Percentiles rank a stretch among this genome's conserved stretches.
phyloP scores from a whole-genome alignment of 768 basidiomycete genomes.

The Podaxis rugospora region DNA sequence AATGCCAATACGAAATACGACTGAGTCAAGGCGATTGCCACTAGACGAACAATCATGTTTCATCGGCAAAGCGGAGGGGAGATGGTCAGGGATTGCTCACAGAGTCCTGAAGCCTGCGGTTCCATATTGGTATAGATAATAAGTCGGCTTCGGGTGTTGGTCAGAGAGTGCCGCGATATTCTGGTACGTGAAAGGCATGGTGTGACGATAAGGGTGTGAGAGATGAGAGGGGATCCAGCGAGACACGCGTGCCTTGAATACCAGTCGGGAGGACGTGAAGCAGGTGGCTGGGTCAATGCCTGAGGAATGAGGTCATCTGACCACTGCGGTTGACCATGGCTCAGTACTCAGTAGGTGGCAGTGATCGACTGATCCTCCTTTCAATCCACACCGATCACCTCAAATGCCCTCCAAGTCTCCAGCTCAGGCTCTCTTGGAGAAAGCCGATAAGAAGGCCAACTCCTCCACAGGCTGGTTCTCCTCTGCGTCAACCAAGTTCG shows the following conservation, averaged over 20 bases:
- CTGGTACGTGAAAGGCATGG: conserved; percentile 25
- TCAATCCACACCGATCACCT: conserved; percentile 18
- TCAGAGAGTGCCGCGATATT: conserved; percentile 47
- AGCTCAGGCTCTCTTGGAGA: conserved; percentile 72
- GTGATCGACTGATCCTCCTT: conserved; percentile 15
- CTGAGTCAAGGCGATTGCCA: conserved; percentile 72
- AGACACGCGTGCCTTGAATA: neutral
- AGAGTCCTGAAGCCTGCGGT: conserved; percentile 92
- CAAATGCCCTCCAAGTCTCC: conserved; percentile 77
- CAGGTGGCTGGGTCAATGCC: neutral
- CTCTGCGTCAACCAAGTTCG: conserved; percentile 76
- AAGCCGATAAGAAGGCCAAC: conserved; percentile 89
- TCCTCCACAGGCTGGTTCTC: conserved; percentile 88
- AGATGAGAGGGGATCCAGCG: neutral
- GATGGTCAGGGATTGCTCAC: conserved; percentile 41
- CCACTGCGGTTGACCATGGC: conserved; percentile 1
- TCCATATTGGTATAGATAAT: conserved; percentile 79
- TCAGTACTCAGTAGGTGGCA: conserved; percentile 1
- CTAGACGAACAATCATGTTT: conserved; percentile 31
- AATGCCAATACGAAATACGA: conserved; percentile 91
- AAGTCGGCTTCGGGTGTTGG: conserved; percentile 66
- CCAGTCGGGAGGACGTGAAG: neutral
- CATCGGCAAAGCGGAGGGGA: conserved; percentile 5
- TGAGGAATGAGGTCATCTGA: conserved; percentile 16
- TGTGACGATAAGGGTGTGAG: conserved; percentile 2